Conservation (phyloP, 139 green algal genomes). For the Closterium sp. region DNA sequence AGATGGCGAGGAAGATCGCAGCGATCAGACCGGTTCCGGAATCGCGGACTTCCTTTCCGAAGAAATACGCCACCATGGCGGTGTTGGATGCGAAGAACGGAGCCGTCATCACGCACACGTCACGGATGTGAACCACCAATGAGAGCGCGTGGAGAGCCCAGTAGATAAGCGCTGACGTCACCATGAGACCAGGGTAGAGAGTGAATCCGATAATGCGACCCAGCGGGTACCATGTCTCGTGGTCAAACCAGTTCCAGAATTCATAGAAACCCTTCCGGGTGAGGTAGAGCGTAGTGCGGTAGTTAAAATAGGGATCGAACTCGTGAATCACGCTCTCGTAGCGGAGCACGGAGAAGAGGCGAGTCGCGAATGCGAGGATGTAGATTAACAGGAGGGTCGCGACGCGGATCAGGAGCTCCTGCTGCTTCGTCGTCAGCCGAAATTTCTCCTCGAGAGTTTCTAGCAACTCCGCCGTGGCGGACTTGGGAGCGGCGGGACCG, state of each 20-base stretch:
- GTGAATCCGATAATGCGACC: conserved; percentile 73
- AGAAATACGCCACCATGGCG: conserved; percentile 66
- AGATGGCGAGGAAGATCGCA: conserved; percentile 60
- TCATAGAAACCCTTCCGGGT: conserved; percentile 61
- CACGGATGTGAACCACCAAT: conserved; percentile 52
- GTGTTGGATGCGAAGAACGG: conserved; percentile 61
- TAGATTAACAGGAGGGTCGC: conserved; percentile 58
- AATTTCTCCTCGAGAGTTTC: background rate
- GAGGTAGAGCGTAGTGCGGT: conserved; percentile 66
- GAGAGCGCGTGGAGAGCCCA: conserved; percentile 64
- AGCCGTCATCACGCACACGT: conserved; percentile 69
- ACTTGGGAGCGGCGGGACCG: background rate
- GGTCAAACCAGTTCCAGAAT: conserved; percentile 79
- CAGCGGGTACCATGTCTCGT: conserved; percentile 72
- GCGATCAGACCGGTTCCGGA: conserved; percentile 57
- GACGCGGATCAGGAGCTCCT: conserved; percentile 62
- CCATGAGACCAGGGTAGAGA: conserved; percentile 74
- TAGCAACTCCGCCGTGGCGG: background rate
- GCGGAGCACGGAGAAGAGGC: conserved; percentile 63
- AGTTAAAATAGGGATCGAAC: conserved; percentile 81
- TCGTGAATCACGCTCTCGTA: conserved; percentile 75
- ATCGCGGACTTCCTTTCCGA: conserved; percentile 63
- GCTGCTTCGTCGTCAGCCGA: conserved; percentile 42
- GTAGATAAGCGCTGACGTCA: conserved; percentile 60
- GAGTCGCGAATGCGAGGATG: conserved; percentile 64